Evolutionary conservation across 768 basidiomycete genomes (phyloP), one percentile per base, ranked within the genome.

Genomic region (Harrya chromipes): DNA sequence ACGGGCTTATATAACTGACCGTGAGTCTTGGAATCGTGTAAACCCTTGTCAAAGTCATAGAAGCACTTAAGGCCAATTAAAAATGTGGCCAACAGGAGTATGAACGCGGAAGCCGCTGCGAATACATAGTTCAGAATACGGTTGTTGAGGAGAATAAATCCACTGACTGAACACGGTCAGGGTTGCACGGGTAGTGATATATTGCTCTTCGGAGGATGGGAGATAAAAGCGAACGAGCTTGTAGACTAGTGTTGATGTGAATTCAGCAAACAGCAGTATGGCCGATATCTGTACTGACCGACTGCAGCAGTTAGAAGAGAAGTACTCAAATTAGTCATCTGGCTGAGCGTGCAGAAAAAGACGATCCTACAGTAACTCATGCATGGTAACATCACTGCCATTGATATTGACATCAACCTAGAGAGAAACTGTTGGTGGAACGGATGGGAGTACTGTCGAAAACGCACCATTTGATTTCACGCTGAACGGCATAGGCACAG

Each of bases 141-240:
- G 20, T 24, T 14, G n/a, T 6, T 23, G 4, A 33, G 14, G 12
- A 11, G n/a, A 43, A 49, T 4, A 21, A 43, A 12, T 26, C 10
- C 23, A 73, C 80, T 42, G 61, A 93, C 90, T 88, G 74, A 92
- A 93, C 26, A 82, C 76, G 4, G 89, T 90, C 12, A 93, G 72
- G 8, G 90, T 88, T 44, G 81, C 84, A 45, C 90, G 77, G 17
- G 90, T 91, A n/a, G 87, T 82, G 20, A 66, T 58, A 59, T 93
- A 93, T 54, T 77, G 72, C 1, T 35, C 56, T 40, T 66, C 55
- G 7, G 85, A 82, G 4, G 60, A 53, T 4, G 88, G 87, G 21
- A 80, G 70, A 62, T 87, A 93, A 72, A 92, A 88, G 19, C 90
- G 83, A 52, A 84, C 80, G n/a, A 93, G 77, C 62, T 93, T 93